These are phyloP conservation scores for Heracleum sosnowskyi DNA, from an alignment of 129 eudicot genomes.

Conservation along the genomic window DNA sequence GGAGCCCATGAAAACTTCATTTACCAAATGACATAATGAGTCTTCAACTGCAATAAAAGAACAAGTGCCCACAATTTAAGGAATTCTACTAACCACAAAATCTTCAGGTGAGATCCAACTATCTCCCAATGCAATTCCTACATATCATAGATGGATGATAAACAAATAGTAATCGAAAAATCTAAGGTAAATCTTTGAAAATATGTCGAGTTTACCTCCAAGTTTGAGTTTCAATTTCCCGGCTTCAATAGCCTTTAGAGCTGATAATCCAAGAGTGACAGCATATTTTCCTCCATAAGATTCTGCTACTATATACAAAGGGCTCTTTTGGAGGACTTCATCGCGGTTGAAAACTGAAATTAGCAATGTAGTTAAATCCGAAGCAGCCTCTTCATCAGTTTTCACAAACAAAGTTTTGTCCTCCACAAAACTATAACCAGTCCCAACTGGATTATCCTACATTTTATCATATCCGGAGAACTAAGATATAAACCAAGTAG, in stretches of 20 bases:
- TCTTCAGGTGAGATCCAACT: slow-evolving; percentile 93
- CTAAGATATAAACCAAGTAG: background rate
- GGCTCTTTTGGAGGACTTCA: slow-evolving; percentile 46
- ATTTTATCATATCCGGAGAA: background rate
- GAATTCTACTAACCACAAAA: slow-evolving; percentile 44
- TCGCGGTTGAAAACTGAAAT: slow-evolving; percentile 44
- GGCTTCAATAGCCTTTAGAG: slow-evolving; percentile 54
- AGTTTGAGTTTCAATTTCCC: slow-evolving; percentile 51
- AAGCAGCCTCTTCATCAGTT: slow-evolving; percentile 76
- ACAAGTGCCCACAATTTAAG: background rate
- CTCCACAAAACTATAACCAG: slow-evolving; percentile 82
- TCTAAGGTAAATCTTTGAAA: background rate
- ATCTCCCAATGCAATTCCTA: slow-evolving; percentile 85
- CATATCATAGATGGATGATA: background rate
- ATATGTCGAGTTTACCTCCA: slow-evolving; percentile 44
- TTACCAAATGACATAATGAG: background rate
- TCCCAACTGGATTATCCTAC: slow-evolving; percentile 95
- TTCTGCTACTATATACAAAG: slow-evolving; percentile 70
- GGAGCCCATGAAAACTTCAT: slow-evolving; percentile 82
- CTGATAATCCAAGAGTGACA: slow-evolving; percentile 66
- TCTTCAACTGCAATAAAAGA: background rate
- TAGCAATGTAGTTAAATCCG: slow-evolving; percentile 62
- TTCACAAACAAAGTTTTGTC: slow-evolving; percentile 45
- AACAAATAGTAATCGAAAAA: background rate
- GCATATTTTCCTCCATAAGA: slow-evolving; percentile 81